Evolutionary conservation across 176 grass and related monocot genomes (phyloP).

Genomic region (Aechmea fasciata): DNA sequence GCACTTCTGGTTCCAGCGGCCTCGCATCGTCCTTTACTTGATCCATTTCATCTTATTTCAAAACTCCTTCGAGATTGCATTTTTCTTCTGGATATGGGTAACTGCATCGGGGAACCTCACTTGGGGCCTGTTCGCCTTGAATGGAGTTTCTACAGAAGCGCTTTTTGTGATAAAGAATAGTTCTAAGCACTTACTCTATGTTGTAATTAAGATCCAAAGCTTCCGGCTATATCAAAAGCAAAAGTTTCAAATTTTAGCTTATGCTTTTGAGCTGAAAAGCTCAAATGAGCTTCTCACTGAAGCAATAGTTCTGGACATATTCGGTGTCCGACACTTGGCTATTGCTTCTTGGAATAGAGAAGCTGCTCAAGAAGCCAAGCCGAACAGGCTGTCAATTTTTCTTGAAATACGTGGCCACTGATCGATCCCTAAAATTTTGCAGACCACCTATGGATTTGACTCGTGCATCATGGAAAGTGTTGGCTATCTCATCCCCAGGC

Average conservation of each 20-base stretch:
- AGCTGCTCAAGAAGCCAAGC: too few relatives aligned
- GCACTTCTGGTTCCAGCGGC: constrained; percentile 43
- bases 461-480: constrained; percentile 24
- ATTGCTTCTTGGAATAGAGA: too few relatives aligned
- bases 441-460: constrained; percentile 20
- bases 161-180: too few relatives aligned
- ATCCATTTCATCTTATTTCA: constrained; percentile 59
- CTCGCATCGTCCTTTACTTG: constrained; percentile 32
- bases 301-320: too few relatives aligned
- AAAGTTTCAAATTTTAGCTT: not conserved
- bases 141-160: too few relatives aligned
- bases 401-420: not conserved
- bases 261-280: not conserved
- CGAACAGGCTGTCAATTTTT: too few relatives aligned
- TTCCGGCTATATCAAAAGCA: not conserved
- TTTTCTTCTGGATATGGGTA: constrained; percentile 60
- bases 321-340: too few relatives aligned
- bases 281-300: not conserved
- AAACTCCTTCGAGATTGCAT: constrained; percentile 49
- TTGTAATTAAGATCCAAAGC: too few relatives aligned
- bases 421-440: not conserved
- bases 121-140: too few relatives aligned
- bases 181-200: too few relatives aligned
- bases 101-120: not conserved
- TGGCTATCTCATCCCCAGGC: constrained; percentile 23